A percentile compares a stretch with the other conserved stretches of the same genome.
These are phyloP conservation scores for Clathrus columnatus DNA, from an alignment of 768 basidiomycete species.

Conservation along the genomic window DNA sequence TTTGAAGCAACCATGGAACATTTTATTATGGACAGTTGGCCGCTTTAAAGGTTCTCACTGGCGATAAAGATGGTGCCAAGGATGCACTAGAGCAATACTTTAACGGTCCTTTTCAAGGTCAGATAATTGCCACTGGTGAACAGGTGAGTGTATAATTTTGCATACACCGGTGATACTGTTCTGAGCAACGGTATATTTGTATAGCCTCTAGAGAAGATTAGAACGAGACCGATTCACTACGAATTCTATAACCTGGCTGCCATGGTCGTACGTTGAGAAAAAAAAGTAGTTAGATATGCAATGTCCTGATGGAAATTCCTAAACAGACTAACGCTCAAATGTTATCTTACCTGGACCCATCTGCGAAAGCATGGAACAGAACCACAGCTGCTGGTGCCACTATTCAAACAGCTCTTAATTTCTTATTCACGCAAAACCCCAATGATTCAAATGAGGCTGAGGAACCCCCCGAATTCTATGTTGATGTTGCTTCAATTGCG, in stretches of 20 bases:
- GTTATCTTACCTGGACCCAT: constrained; percentile 37
- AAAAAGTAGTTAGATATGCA: not conserved
- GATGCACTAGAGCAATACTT: constrained; percentile 43
- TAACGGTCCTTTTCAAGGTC: constrained; percentile 35
- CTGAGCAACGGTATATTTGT: too few relatives aligned
- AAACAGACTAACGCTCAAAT: constrained; percentile 45
- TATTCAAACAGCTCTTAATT: constrained; percentile 52
- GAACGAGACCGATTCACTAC: constrained; percentile 60
- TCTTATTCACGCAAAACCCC: constrained; percentile 38
- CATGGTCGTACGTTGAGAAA: constrained; percentile 43
- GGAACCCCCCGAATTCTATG: constrained; percentile 37
- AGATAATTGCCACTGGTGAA: constrained; percentile 51
- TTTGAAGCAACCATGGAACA: constrained; percentile 60
- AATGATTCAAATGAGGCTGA: constrained; percentile 27
- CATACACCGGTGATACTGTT: not conserved
- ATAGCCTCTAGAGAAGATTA: constrained; percentile 52
- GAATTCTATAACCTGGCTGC: constrained; percentile 59
- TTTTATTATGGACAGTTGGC: constrained; percentile 57
- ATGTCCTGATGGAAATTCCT: too few relatives aligned
- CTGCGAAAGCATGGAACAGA: constrained; percentile 35
- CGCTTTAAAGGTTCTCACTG: constrained; percentile 44
- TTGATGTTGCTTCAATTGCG: constrained; percentile 48
- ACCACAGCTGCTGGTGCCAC: constrained; percentile 42
- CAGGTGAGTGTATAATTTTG: constrained; percentile 10
- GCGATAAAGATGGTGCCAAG: constrained; percentile 41